Evolutionary conservation across 495 filamentous ascomycete genomes (phyloP), one percentile per base, ranked within the genome.

Genomic region (Elaphomyces granulatus): DNA sequence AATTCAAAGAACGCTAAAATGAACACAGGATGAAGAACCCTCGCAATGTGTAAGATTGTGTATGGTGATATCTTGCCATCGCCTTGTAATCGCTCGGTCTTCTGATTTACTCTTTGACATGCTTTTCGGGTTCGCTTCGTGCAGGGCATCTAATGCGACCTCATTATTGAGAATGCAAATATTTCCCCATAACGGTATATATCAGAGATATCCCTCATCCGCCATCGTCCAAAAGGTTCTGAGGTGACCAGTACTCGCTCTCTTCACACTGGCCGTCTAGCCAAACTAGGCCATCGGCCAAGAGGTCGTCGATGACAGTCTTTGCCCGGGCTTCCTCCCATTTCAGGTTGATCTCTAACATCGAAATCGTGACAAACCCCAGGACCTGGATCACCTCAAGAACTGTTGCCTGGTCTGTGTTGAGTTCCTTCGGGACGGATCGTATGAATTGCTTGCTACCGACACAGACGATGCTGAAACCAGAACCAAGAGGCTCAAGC

Each of bases 241-340:
- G 63, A 17, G 90, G 92, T 38, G 81, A 87, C 92, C 90, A 99
- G 52, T 94, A 99, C 60, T 96, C 90, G 50, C 77, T 85, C 63
- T 96, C 87, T 6, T 70, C 67, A 14, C 74, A 77, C 58, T 96
- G 87, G 36, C 68, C 71, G 60, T 99, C 90, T 4, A 96, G 74
- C 90, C 90, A 99, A 14, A 96, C 81, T 56, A 99, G 71, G 17
- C 83, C 83, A 52, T 94, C 88, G 4, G 78, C 77, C n/a, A 95
- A 58, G 16, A 99, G 58, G 58, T 99, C 90, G 23, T 94, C 83
- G 16, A 96, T 66, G 3, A 87, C 87, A 0, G 92, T 94, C 52
- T 82, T 74, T 15, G 87, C 83, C 45, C 90, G 71, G 30, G 85
- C 80, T 19, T 78, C 65, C 46, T 86, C 78, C 90, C 90, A 99